Percentiles rank a stretch among this genome's conserved stretches.
phyloP scores from a whole-genome alignment of 495 filamentous ascomycete species.

The Ramalina intermedia region DNA sequence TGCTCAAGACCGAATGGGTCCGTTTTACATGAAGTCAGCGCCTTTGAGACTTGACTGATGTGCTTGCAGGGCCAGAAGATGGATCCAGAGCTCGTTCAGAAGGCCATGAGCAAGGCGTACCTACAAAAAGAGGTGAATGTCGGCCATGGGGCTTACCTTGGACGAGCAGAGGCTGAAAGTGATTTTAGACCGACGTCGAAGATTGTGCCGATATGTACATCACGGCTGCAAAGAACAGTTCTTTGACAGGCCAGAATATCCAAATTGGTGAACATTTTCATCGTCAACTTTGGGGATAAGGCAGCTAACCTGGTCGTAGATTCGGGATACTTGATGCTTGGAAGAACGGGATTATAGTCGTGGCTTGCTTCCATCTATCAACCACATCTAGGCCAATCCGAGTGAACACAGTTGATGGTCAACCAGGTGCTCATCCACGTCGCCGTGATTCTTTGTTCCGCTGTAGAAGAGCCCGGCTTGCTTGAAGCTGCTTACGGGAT shows the following conservation, averaged over 20 bases:
- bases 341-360: not conserved
- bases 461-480: conserved; percentile 4
- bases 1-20: conserved; percentile 59
- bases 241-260: conserved; percentile 42
- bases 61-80: conserved; percentile 31
- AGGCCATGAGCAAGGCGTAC: conserved; percentile 21
- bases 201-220: conserved; percentile 40
- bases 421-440: not conserved
- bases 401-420: not conserved
- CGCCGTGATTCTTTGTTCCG: not conserved
- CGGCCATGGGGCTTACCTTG: not conserved
- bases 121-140: conserved; percentile 32
- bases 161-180: not conserved
- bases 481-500: conserved; percentile 4
- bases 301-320: not conserved
- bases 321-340: not conserved
- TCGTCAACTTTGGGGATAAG: not conserved
- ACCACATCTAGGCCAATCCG: not conserved
- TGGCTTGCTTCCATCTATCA: not conserved
- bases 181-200: conserved; percentile 35
- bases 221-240: conserved; percentile 37
- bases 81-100: conserved; percentile 25
- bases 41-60: not conserved
- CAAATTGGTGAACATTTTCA: conserved; percentile 29
- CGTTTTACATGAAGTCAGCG: conserved; percentile 7